Conservation (phyloP, 108 stramenopile genomes). For the Aurantiochytrium sp. region DNA sequence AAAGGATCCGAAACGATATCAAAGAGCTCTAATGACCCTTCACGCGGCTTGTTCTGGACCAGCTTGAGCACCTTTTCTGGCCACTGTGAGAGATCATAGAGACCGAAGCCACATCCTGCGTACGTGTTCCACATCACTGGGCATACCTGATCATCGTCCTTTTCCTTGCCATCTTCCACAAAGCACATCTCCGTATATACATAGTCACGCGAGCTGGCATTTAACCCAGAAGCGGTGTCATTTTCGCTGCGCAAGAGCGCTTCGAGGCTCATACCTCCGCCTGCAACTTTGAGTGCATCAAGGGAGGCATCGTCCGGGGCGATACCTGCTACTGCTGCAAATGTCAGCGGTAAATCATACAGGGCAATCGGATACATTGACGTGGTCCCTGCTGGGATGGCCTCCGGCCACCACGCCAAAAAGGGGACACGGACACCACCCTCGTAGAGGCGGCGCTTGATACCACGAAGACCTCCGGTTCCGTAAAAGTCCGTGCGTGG, state of each 20-base stretch:
- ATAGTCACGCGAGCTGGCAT: background rate
- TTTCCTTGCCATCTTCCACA: background rate
- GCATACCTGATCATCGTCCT: background rate
- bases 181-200: background rate
- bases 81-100: background rate
- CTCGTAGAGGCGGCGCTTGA: background rate
- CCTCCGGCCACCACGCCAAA: background rate
- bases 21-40: background rate
- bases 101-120: background rate
- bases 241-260: background rate
- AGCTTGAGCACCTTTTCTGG: background rate
- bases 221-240: background rate
- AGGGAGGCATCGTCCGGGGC: background rate
- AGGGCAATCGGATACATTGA: background rate
- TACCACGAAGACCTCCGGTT: background rate
- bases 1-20: background rate
- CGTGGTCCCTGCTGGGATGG: background rate
- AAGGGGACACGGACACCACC: background rate
- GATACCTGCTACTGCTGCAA: background rate
- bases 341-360: background rate
- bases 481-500: background rate
- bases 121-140: background rate
- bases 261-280: background rate
- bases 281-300: background rate
- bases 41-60: background rate